These are phyloP conservation scores for Dalbergia cochinchinensis DNA, from an alignment of 306 rosid species.

Conservation along the genomic window DNA sequence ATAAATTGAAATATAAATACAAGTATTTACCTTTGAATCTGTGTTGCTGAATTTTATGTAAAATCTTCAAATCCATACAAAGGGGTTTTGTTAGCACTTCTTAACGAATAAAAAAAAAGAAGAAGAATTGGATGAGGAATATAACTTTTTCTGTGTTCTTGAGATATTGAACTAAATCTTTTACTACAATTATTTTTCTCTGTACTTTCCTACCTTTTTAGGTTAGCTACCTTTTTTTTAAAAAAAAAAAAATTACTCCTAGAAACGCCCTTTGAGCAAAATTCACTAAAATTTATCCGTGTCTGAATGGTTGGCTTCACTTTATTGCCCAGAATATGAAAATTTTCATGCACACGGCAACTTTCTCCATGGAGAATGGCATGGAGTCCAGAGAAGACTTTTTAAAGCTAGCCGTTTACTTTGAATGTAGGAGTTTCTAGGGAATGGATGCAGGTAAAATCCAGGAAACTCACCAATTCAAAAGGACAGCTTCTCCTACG, in stretches of 20 bases:
- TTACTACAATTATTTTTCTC: no score
- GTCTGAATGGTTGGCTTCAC: background rate
- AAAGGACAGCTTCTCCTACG: background rate
- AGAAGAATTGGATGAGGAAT: no score
- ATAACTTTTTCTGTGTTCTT: no score
- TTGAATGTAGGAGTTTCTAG: background rate
- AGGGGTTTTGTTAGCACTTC: no score
- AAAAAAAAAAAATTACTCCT: no score
- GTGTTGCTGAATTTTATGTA: background rate
- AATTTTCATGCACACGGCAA: background rate
- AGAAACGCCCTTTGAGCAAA: background rate
- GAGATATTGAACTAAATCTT: no score
- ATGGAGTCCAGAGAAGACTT: background rate
- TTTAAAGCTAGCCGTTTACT: background rate
- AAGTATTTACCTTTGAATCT: background rate
- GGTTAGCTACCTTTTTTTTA: no score
- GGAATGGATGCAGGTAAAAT: background rate
- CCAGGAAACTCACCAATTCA: background rate
- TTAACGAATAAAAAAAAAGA: no score
- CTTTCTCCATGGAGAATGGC: background rate
- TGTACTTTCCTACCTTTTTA: no score
- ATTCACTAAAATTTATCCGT: background rate
- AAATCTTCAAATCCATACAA: background rate
- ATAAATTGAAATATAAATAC: no score
- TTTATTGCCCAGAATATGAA: background rate